Evolutionary conservation across 1,284 basidiomycete genomes (phyloP), one percentile per base, ranked within the genome.

Genomic region (Pseudozyma pruni): DNA sequence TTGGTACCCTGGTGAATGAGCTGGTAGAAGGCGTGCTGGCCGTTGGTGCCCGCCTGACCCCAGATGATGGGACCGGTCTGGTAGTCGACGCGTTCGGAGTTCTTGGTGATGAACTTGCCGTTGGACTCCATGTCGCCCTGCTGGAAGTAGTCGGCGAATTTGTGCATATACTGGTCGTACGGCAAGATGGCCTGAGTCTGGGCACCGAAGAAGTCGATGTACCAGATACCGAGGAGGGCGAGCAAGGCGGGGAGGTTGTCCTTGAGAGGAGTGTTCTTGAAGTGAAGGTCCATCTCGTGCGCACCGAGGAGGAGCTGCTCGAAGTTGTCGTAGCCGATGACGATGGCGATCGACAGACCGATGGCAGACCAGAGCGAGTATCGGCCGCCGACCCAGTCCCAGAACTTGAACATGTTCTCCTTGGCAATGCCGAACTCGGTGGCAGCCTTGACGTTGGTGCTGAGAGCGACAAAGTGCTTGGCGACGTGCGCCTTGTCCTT

Each of bases 71-170:
- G 95, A 39, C 95, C 96, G 49, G 95, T 98, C 86, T 98, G 90
- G 85, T 98, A 98, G 85, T 92, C 85, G 19, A 98, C 95, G 49
- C 91, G 90, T 69, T 92, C 87, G 19, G 94, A 95, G 74, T 89
- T 87, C 86, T 98, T 98, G 78, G 94, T 97, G 72, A 97, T 87
- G 63, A 89, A 92, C 86, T 98, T 98, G 66, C 95, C 95, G 84
- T 98, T 98, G 20, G 93, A 96, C 85, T 98, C 95, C 95, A 98
- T 98, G 85, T 98, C 95, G 42, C 94, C 94, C 86, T 98, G 95
- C 85, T 98, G 95, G 91, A 98, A 98, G 87, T 98, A 98, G 85
- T 98, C 95, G 54, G 95, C 95, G 81, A 98, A 98, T 85, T 96
- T 96, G 88, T 96, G 92, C 76, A 98, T 86, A 85, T 98, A 98